Evolutionary conservation across 2,329 filamentous ascomycete genomes (phyloP).

Genomic region (Stagonosporopsis cucurbitacearum): DNA sequence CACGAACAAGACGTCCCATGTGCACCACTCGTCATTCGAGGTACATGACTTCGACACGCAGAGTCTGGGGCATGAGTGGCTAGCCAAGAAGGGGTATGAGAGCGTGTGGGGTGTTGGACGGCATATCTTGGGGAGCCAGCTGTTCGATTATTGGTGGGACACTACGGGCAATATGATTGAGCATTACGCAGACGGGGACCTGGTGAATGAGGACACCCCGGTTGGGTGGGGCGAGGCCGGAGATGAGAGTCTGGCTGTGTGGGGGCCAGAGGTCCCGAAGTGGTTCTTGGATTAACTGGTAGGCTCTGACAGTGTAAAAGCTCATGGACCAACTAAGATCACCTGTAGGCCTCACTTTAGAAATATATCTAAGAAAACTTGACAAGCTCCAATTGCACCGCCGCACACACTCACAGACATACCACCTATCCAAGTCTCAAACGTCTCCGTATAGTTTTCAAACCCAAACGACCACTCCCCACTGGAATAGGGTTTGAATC

Average conservation of each 20-base stretch:
- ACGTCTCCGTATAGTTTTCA: background rate
- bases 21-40: slow-evolving; percentile 74
- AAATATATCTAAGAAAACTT: background rate
- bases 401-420: background rate
- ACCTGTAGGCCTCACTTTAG: background rate
- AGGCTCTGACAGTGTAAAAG: background rate
- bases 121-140: slow-evolving; percentile 72
- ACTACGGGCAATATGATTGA: slow-evolving; percentile 68
- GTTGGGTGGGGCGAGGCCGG: slow-evolving; percentile 52
- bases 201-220: slow-evolving; percentile 65
- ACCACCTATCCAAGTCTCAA: background rate
- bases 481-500: background rate
- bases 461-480: background rate
- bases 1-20: slow-evolving; percentile 53
- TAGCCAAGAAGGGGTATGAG: slow-evolving; percentile 66
- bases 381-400: too few species aligned
- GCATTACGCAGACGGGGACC: slow-evolving; percentile 74
- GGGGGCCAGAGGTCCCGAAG: slow-evolving; percentile 51
- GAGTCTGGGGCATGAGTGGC: slow-evolving; percentile 72
- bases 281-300: slow-evolving; percentile 43
- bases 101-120: slow-evolving; percentile 74
- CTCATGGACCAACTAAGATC: background rate
- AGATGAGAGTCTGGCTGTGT: slow-evolving; percentile 51
- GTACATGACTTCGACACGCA: slow-evolving; percentile 74
- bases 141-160: slow-evolving; percentile 78